Evolutionary conservation across 805 yeast species (phyloP).

Genomic region (Lachancea meyersii): DNA sequence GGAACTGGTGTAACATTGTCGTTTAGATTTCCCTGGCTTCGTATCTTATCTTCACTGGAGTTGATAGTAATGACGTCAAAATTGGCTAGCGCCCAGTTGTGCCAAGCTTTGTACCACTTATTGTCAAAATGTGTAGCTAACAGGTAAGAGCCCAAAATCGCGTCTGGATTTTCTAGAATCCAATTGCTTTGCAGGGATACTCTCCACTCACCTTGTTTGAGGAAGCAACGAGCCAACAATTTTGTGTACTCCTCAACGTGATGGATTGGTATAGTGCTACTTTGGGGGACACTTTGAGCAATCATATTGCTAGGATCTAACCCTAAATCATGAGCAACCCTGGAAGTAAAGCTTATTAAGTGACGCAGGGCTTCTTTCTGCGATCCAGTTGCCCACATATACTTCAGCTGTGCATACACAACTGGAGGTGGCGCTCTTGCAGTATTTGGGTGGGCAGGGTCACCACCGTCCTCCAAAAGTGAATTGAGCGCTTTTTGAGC

Average conservation of each 20-base stretch:
- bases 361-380: slow-evolving; percentile 80
- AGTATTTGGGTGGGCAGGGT: slow-evolving; percentile 43
- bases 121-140: slow-evolving; percentile 92
- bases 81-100: slow-evolving; percentile 97
- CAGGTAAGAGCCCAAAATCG: slow-evolving; percentile 83
- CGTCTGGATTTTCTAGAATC: slow-evolving; percentile 72
- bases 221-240: slow-evolving; percentile 84
- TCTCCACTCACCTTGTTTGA: slow-evolving; percentile 99
- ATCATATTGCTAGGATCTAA: slow-evolving; percentile 81
- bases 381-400: slow-evolving; percentile 94
- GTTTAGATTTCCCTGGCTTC: slow-evolving; percentile 12
- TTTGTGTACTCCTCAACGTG: slow-evolving; percentile 79
- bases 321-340: slow-evolving; percentile 84
- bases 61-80: slow-evolving; percentile 80
- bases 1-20: slow-evolving; percentile 15
- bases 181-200: slow-evolving; percentile 72
- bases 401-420: slow-evolving; percentile 92
- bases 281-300: slow-evolving; percentile 75
- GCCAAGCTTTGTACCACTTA: slow-evolving; percentile 98
- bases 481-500: slow-evolving; percentile 88
- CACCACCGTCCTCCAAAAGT: slow-evolving; percentile 67
- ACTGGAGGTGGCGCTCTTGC: slow-evolving; percentile 94
- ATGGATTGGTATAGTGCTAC: slow-evolving; percentile 39
- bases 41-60: slow-evolving; percentile 17
- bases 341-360: slow-evolving; percentile 81